Base-by-base conservation (phyloP, 1,284 basidiomycete genomes). In the Sphagnurus paluster region DNA sequence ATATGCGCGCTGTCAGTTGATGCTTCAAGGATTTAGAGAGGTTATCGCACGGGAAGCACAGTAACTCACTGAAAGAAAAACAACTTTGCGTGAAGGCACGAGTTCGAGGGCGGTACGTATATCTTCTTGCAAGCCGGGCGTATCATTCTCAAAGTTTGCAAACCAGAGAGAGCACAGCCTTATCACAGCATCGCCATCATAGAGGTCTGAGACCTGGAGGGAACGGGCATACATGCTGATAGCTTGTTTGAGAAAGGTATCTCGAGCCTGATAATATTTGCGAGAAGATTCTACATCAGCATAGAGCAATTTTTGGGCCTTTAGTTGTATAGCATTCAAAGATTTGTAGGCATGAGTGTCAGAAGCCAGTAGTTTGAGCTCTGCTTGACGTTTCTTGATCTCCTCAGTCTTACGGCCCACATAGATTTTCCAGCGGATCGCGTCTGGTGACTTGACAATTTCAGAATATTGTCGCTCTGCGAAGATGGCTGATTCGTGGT, bases 161-260 rank as follows among this genome's bases (percentile, higher is more conserved):
- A 98, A 86, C 96, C 96, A 99, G 1, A 99, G 73, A 1, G 94
- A 95, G 55, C 84, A 86, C 29, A 99, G 75, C 4, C 92, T 82
- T 39, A 93, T 88, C 4, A 89, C 74, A 0, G 82, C 83, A 49
- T 87, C 81, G 24, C 88, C 84, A 60, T 98, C 90, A 53, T 84
- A 85, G 1, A 70, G 67, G 57, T 94, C 87, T 0, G 87, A 86
- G 1, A 75, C 64, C 13, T 75, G 66, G 33, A 99, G 72, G 44
- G 87, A 84, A 14, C 74, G 76, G 0, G 92, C 85, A 63, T 93
- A 93, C 87, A 95, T 94, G 42, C 80, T 72, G 38, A 97, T 74
- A 0, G 94, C 87, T 38, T 83, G 78, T 28, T 74, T 69, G 10
- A 98, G 76, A 63, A 93, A 95, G 1, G 70, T 63, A 42, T 81